Conservation (phyloP, 2,329 filamentous ascomycete species). For the Stachybotrys echinatus region DNA sequence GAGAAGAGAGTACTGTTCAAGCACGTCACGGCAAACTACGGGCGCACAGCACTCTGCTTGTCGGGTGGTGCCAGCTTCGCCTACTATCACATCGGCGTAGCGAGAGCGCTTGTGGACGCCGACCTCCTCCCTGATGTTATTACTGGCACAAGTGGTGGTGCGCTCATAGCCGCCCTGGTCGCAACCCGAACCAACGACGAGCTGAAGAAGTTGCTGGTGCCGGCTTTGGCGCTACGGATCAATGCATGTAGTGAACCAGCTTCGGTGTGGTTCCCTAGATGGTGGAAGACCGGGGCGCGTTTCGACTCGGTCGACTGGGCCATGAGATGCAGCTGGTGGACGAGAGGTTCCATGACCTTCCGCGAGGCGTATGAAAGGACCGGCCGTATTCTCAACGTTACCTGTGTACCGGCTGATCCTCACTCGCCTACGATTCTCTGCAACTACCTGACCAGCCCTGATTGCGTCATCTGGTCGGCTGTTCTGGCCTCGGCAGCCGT, state of each 20-base stretch:
- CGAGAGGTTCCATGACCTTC: slow-evolving; percentile 86
- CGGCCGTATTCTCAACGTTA: slow-evolving; percentile 90
- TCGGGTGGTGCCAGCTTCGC: slow-evolving; percentile 93
- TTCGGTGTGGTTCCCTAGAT: slow-evolving; percentile 70
- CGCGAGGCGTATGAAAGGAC: slow-evolving; percentile 91
- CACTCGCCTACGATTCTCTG: slow-evolving; percentile 88
- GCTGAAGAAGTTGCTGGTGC: slow-evolving; percentile 76
- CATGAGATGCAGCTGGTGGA: slow-evolving; percentile 80
- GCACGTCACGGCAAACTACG: slow-evolving; percentile 83
- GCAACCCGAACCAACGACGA: slow-evolving; percentile 91
- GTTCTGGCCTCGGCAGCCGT: slow-evolving; percentile 93
- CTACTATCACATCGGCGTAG: slow-evolving; percentile 93
- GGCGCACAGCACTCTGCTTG: slow-evolving; percentile 85
- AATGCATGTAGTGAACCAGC: slow-evolving; percentile 78
- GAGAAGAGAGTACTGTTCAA: slow-evolving; percentile 82
- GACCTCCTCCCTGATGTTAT: slow-evolving; percentile 87
- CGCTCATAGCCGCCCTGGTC: slow-evolving; percentile 79
- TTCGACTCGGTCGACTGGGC: slow-evolving; percentile 96
- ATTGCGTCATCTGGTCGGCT: slow-evolving; percentile 98
- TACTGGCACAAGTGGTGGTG: slow-evolving; percentile 92
- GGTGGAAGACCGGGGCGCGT: slow-evolving; percentile 88
- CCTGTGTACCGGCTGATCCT: slow-evolving; percentile 91
- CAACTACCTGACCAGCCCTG: slow-evolving; percentile 91
- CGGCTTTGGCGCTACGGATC: slow-evolving; percentile 79
- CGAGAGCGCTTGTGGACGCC: slow-evolving; percentile 83